Evolutionary conservation across 1,284 basidiomycete genomes (phyloP).

Genomic region (Sporisorium exsertum): DNA sequence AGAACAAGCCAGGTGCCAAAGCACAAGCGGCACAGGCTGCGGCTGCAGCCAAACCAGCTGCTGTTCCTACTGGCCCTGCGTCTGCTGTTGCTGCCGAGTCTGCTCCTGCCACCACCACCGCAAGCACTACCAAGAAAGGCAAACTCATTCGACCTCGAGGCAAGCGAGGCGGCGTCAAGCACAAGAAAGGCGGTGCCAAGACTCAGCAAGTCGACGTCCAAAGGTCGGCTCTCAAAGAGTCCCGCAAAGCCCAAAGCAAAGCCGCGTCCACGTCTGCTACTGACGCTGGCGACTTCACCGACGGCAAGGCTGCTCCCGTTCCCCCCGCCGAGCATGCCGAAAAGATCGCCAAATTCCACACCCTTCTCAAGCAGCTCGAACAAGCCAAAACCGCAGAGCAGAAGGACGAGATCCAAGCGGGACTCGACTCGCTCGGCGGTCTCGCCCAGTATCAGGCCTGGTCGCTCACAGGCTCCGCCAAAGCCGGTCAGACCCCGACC

Average conservation of each 20-base stretch:
- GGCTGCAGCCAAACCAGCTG: neutral
- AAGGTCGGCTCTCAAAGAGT: slow-evolving; percentile 23
- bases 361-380: slow-evolving; percentile 63
- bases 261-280: slow-evolving; percentile 1
- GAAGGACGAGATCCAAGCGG: slow-evolving; percentile 39
- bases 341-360: slow-evolving; percentile 64
- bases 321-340: slow-evolving; percentile 48
- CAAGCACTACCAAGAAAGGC: slow-evolving; percentile 18
- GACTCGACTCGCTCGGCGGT: slow-evolving; percentile 59
- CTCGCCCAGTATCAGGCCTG: slow-evolving; percentile 64
- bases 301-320: slow-evolving; percentile 15
- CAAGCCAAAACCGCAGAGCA: slow-evolving; percentile 50
- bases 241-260: slow-evolving; percentile 23
- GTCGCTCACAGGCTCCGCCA: slow-evolving; percentile 50
- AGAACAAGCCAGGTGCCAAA: slow-evolving; percentile 27
- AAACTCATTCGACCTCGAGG: slow-evolving; percentile 63
- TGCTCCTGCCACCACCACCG: neutral
- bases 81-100: neutral
- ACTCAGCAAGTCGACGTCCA: slow-evolving; percentile 10
- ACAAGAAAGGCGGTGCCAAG: slow-evolving; percentile 30
- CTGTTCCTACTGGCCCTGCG: slow-evolving; percentile 5
- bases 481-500: slow-evolving; percentile 43
- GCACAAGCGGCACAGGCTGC: slow-evolving; percentile 9
- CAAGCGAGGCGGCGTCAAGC: slow-evolving; percentile 64
- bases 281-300: slow-evolving; percentile 9